A percentile compares a stretch with the other conserved stretches of the same genome.
Evolutionary conservation across 2,329 filamentous ascomycete genomes (phyloP).

Genomic region (Aureobasidium musti): DNA sequence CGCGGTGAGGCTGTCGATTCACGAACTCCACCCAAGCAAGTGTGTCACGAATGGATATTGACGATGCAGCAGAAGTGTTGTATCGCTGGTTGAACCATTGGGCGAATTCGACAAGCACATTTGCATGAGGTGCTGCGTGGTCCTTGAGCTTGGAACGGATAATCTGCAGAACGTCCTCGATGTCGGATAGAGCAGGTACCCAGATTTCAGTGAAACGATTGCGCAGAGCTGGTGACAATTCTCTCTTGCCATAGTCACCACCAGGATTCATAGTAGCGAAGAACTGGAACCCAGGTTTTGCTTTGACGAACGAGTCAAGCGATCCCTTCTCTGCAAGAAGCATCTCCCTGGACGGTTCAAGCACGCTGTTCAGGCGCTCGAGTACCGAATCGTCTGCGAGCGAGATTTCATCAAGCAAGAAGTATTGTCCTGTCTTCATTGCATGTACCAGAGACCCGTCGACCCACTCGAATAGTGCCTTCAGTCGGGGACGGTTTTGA

Average conservation of each 20-base stretch:
- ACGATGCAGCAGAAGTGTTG: conserved; percentile 71
- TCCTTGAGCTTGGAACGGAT: conserved; percentile 69
- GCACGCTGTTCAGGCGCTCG: conserved; percentile 92
- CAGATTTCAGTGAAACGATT: conserved; percentile 99
- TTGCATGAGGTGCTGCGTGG: conserved; percentile 60
- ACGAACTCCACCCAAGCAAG: conserved; percentile 93
- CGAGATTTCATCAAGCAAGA: conserved; percentile 96
- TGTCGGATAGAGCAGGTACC: conserved; percentile 85
- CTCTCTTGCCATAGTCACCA: conserved; percentile 96
- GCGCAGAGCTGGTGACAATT: conserved; percentile 88
- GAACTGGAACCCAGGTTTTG: conserved; percentile 82
- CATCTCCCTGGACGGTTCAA: conserved; percentile 83
- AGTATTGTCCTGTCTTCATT: conserved; percentile 87
- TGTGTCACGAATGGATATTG: conserved; percentile 88
- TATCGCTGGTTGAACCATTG: conserved; percentile 87
- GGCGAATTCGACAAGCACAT: conserved; percentile 79
- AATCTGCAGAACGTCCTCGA: conserved; percentile 85
- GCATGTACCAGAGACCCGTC: conserved; percentile 92
- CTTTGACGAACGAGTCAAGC: conserved; percentile 76
- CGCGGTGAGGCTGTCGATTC: conserved; percentile 55
- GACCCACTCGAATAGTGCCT: conserved; percentile 92
- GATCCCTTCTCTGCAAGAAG: conserved; percentile 92
- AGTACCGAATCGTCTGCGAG: conserved; percentile 96
- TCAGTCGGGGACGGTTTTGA: conserved; percentile 62
- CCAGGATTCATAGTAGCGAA: conserved; percentile 99